A percentile compares a stretch with the other conserved stretches of the same genome.
Evolutionary conservation across 106 monocot species (phyloP).

Genomic region (Dioscorea alata): DNA sequence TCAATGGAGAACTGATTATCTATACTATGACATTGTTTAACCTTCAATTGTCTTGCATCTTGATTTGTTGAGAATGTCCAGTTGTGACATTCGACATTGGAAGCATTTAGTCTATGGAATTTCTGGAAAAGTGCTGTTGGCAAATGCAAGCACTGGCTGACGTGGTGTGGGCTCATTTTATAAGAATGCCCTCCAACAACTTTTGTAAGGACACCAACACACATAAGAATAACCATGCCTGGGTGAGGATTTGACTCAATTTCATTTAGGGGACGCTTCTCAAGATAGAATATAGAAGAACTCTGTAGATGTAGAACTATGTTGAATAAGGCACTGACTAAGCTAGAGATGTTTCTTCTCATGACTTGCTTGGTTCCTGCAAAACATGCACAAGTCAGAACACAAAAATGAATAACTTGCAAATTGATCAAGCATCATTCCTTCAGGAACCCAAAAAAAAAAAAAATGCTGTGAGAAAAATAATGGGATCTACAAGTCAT

Average conservation of each 20-base stretch:
- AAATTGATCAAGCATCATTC: no score
- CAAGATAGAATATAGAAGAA: conserved; percentile 50
- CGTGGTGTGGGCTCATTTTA: conserved; percentile 46
- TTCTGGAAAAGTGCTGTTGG: conserved; percentile 55
- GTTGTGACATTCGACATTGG: neutral
- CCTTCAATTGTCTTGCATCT: conserved; percentile 2
- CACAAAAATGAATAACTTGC: no score
- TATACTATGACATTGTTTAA: conserved; percentile 11
- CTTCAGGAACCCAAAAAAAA: no score
- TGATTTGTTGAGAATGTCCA: neutral
- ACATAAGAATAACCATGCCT: conserved; percentile 80
- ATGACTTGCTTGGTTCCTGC: conserved; percentile 50
- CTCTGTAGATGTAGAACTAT: conserved; percentile 66
- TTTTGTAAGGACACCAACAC: conserved; percentile 72
- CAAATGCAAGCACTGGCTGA: conserved; percentile 64
- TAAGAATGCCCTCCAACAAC: conserved; percentile 52
- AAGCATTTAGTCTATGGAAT: conserved; percentile 40
- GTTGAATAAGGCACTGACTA: conserved; percentile 64
- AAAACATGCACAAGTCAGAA: conserved; percentile 18
- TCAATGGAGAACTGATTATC: conserved; percentile 60
- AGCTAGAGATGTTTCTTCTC: conserved; percentile 38
- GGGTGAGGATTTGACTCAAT: conserved; percentile 46
- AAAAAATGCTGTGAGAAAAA: no score
- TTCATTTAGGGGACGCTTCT: conserved; percentile 13
- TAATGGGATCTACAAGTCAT: no score